phyloP scores from a whole-genome alignment of 116 monocot genomes.

The Papilionanthe hybrid region DNA sequence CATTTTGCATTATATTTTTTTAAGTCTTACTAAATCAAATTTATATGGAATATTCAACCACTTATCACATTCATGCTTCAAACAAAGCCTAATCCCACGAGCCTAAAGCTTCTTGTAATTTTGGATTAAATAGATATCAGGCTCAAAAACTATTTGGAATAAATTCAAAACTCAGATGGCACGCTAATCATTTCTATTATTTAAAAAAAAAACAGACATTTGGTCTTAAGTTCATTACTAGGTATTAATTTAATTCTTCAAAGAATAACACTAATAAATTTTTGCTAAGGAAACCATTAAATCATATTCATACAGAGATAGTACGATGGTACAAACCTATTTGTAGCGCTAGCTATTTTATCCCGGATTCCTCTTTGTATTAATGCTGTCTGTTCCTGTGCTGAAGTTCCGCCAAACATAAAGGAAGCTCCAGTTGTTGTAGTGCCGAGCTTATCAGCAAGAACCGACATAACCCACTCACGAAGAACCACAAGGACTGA shows the following conservation, averaged over 20 bases:
- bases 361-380: conserved; percentile 68
- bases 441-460: conserved; percentile 40
- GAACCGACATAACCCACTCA: conserved; percentile 73
- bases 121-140: too few species aligned
- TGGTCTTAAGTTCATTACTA: not conserved
- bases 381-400: conserved; percentile 31
- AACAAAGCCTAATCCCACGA: too few species aligned
- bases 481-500: conserved; percentile 78
- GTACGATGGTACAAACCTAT: conserved; percentile 45
- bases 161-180: too few species aligned
- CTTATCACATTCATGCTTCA: too few species aligned
- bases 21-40: too few species aligned
- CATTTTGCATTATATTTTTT: too few species aligned
- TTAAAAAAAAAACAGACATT: not conserved
- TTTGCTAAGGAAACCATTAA: not conserved
- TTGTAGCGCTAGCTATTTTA: conserved; percentile 79
- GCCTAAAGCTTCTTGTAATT: too few species aligned
- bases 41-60: too few species aligned
- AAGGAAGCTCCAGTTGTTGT: conserved; percentile 45
- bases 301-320: not conserved
- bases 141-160: too few species aligned
- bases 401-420: conserved; percentile 36
- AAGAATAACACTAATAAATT: not conserved
- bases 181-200: not conserved
- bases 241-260: not conserved